These are phyloP conservation scores for Backusella psychrophila DNA, from an alignment of 192 early-diverging fungal genomes.

Conservation along the genomic window DNA sequence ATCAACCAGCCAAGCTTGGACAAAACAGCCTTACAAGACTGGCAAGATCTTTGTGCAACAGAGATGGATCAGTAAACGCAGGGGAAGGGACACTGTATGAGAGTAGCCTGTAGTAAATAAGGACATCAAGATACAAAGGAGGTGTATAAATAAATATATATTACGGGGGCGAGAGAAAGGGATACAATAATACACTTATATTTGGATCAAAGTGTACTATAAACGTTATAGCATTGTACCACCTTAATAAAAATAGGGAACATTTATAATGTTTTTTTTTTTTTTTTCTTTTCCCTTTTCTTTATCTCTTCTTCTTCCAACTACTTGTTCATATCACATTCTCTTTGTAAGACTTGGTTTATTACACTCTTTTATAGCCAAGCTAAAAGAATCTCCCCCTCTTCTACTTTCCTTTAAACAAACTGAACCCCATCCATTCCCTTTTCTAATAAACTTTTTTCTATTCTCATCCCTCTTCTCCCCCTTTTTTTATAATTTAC, in stretches of 20 bases:
- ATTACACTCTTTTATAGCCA: slow-evolving; percentile 1
- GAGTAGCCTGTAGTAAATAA: background rate
- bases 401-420: background rate
- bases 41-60: slow-evolving; percentile 26
- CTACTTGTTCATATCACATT: background rate
- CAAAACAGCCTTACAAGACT: slow-evolving; percentile 12
- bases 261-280: background rate
- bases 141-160: background rate
- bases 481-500: background rate
- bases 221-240: background rate
- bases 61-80: slow-evolving; percentile 8
- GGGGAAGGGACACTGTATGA: background rate
- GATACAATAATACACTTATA: background rate
- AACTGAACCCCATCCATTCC: background rate
- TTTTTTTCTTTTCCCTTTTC: background rate
- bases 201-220: background rate
- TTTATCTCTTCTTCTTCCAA: background rate
- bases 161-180: background rate
- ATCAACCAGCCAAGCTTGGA: slow-evolving; percentile 30
- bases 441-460: background rate
- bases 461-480: background rate
- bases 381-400: background rate
- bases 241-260: background rate
- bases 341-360: background rate
- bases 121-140: background rate